Evolutionary conservation across 2,329 filamentous ascomycete genomes (phyloP).

Genomic region (Periconia macrospinosa): DNA sequence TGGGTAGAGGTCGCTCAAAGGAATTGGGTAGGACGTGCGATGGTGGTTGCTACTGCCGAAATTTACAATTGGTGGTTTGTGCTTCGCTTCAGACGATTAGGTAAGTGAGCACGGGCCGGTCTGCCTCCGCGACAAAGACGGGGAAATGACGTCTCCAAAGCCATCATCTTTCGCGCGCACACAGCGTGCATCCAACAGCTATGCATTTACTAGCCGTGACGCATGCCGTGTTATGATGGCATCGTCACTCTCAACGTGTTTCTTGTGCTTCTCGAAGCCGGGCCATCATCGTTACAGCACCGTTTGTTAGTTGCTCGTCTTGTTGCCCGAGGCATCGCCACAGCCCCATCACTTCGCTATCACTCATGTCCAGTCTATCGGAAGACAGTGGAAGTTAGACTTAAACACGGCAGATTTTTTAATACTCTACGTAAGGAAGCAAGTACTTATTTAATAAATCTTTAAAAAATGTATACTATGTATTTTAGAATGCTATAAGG

Average conservation of each 20-base stretch:
- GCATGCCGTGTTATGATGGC: background rate
- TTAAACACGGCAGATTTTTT: no score
- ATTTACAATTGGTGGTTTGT: background rate
- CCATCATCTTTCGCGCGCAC: background rate
- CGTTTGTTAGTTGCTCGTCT: no score
- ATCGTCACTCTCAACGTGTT: background rate
- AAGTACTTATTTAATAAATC: no score
- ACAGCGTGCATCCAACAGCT: background rate
- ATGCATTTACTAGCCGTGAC: no score
- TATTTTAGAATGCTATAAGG: no score
- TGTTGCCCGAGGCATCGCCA: no score
- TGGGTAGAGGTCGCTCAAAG: conserved; percentile 9
- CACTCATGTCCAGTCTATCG: no score
- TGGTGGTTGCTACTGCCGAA: background rate
- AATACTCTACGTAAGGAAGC: no score
- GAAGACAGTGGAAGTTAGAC: no score
- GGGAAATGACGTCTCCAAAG: background rate
- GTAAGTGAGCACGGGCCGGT: background rate
- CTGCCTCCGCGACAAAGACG: background rate
- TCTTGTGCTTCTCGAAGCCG: background rate
- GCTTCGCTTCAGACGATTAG: background rate
- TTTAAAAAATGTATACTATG: no score
- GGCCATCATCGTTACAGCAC: no score
- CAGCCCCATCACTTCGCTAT: no score
- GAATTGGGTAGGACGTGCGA: background rate